These are phyloP conservation scores for Metschnikowia santaceciliae DNA, from an alignment of 805 yeast genomes.

Conservation along the genomic window DNA sequence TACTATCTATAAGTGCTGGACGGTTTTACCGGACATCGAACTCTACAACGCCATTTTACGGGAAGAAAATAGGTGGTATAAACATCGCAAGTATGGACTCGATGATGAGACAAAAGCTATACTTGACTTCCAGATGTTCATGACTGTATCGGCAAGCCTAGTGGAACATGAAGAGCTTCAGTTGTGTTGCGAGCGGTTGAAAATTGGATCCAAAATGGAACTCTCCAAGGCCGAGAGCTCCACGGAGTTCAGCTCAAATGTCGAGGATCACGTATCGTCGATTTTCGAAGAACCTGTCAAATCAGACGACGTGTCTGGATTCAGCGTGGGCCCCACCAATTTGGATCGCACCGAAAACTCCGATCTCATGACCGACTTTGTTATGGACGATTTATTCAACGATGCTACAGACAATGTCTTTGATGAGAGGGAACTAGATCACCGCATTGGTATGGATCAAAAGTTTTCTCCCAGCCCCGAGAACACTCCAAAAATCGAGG, in stretches of 20 bases:
- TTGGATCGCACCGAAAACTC: not conserved
- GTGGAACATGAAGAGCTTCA: conserved; percentile 2
- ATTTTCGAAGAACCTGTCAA: conserved; percentile 12
- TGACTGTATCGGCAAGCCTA: conserved; percentile 5
- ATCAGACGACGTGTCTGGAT: not conserved
- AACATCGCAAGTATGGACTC: not conserved
- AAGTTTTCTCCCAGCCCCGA: not conserved
- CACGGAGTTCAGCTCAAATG: conserved; percentile 6
- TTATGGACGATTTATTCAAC: conserved; percentile 19
- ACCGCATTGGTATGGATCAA: not conserved
- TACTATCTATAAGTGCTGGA: conserved; percentile 5
- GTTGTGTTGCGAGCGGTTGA: not conserved
- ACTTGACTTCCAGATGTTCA: conserved; percentile 12
- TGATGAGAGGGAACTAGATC: conserved; percentile 7
- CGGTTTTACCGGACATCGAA: conserved; percentile 1
- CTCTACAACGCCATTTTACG: conserved; percentile 2
- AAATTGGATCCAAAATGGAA: not conserved
- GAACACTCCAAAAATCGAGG: not conserved
- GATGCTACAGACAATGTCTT: conserved; percentile 16
- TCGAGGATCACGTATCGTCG: conserved; percentile 15
- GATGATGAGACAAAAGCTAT: conserved; percentile 13
- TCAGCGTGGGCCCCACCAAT: not conserved
- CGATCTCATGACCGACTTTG: conserved; percentile 14
- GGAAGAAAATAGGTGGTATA: conserved; percentile 6
- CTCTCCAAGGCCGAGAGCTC: not conserved